Percentiles rank a stretch among this genome's conserved stretches.
phyloP scores from a whole-genome alignment of 2,329 filamentous ascomycete species.

The Mycosphaerella arachidis region DNA sequence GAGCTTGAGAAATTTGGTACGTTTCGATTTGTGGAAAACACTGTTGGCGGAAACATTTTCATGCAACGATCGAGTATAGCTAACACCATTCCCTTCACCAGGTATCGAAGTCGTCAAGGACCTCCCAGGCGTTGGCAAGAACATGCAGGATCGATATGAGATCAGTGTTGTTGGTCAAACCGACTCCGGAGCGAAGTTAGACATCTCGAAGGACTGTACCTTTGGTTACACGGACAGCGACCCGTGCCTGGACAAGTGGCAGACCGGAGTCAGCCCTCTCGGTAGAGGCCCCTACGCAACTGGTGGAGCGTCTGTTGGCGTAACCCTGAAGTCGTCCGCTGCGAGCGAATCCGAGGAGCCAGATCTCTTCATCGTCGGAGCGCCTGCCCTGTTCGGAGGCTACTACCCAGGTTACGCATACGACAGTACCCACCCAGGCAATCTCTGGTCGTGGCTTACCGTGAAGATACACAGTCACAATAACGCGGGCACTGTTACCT shows the following conservation, averaged over 20 bases:
- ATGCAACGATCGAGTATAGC: too few species aligned
- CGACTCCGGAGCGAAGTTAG: slow-evolving; percentile 35
- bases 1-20: slow-evolving; percentile 48
- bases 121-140: slow-evolving; percentile 59
- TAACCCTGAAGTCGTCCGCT: slow-evolving; percentile 38
- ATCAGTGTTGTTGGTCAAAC: slow-evolving; percentile 48
- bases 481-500: slow-evolving; percentile 55
- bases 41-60: too few species aligned
- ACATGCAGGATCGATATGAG: slow-evolving; percentile 60
- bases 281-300: slow-evolving; percentile 44
- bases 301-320: slow-evolving; percentile 52
- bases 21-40: too few species aligned
- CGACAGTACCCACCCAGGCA: slow-evolving; percentile 41
- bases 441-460: slow-evolving; percentile 48
- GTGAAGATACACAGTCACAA: slow-evolving; percentile 63
- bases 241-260: slow-evolving; percentile 44
- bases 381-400: slow-evolving; percentile 51
- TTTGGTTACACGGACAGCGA: slow-evolving; percentile 32
- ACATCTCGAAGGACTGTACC: slow-evolving; percentile 38
- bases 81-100: too few species aligned
- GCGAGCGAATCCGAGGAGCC: slow-evolving; percentile 40
- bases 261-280: slow-evolving; percentile 33
- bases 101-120: slow-evolving; percentile 52
- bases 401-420: slow-evolving; percentile 54
- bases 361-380: slow-evolving; percentile 55